These are phyloP conservation scores for Brachypodium distachyon DNA, from an alignment of 202 grass and related monocot species.

Conservation along the genomic window DNA sequence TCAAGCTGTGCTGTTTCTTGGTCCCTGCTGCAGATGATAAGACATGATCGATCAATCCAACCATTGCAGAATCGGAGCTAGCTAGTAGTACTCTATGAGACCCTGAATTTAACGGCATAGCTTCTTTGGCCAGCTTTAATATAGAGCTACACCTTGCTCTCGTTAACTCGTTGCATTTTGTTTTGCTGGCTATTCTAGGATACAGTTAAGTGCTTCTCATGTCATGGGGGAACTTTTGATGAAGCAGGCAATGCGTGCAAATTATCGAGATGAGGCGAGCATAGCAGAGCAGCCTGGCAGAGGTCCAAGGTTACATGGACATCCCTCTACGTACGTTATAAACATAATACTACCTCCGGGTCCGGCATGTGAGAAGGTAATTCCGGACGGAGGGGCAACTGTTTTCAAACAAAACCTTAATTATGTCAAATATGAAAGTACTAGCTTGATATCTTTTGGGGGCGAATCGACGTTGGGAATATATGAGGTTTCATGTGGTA, in stretches of 20 bases:
- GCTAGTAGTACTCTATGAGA: neutral
- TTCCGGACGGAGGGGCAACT: too few relatives aligned
- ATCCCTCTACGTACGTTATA: neutral
- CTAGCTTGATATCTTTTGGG: too few relatives aligned
- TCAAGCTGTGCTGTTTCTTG: neutral
- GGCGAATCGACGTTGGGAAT: too few relatives aligned
- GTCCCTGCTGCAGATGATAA: neutral
- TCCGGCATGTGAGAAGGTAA: neutral
- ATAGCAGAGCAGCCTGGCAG: neutral
- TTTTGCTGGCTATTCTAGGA: neutral
- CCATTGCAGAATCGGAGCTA: neutral
- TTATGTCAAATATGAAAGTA: too few relatives aligned
- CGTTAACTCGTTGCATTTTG: neutral
- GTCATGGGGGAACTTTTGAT: neutral
- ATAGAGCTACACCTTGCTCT: neutral
- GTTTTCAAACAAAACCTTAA: too few relatives aligned
- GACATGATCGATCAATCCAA: neutral
- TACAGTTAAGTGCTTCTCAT: neutral
- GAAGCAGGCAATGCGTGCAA: neutral
- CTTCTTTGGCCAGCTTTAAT: neutral
- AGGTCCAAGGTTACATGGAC: neutral
- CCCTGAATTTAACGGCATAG: neutral
- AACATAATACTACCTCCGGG: too few relatives aligned
- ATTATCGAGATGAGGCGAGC: neutral
- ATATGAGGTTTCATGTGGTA: too few relatives aligned